Evolutionary conservation across 345 rosid genomes (phyloP).

Genomic region (Brassica cretica): DNA sequence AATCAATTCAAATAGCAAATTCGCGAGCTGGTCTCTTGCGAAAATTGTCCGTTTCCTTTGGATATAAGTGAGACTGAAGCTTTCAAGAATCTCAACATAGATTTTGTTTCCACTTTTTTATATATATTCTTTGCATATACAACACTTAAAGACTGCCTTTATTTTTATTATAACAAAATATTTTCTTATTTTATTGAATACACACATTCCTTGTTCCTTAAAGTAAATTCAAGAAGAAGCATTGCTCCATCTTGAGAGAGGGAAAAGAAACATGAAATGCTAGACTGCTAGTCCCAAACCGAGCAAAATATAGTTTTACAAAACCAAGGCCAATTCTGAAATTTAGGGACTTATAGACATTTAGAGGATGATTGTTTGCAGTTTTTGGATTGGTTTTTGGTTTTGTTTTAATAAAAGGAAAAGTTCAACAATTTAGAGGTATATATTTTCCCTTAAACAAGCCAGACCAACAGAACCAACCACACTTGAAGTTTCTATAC

Average conservation of each 20-base stretch:
- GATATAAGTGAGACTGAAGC: conserved; percentile 19
- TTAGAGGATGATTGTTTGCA: too few species aligned
- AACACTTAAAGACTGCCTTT: neutral
- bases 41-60: conserved; percentile 27
- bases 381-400: too few species aligned
- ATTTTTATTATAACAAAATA: too few species aligned
- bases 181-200: neutral
- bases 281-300: neutral
- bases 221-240: neutral
- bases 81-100: conserved; percentile 4
- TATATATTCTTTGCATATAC: neutral
- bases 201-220: neutral
- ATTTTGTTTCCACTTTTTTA: neutral
- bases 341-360: neutral
- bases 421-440: neutral
- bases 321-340: neutral
- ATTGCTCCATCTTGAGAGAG: neutral
- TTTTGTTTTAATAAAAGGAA: too few species aligned
- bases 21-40: conserved; percentile 28
- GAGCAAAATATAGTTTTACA: neutral
- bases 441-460: neutral
- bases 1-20: conserved; percentile 1
- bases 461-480: neutral
- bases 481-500: neutral
- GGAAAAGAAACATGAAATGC: neutral